Evolutionary conservation across 2,329 filamentous ascomycete genomes (phyloP).

Genomic region (Penicillium capsulatum): DNA sequence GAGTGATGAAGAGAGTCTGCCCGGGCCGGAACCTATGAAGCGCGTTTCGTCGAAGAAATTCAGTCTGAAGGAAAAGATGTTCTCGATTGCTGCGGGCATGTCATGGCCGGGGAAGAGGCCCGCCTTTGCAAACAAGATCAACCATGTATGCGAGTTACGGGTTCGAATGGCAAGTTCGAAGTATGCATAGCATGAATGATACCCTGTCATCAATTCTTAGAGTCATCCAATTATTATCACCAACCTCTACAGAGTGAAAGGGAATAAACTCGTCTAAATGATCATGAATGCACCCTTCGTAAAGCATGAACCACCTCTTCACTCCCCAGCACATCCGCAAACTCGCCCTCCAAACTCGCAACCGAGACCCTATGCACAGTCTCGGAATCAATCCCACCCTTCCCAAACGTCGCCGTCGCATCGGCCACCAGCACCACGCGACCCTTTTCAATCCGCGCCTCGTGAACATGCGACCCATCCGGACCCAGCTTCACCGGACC

Average conservation of each 20-base stretch:
- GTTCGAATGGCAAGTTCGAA: no score
- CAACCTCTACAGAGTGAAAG: no score
- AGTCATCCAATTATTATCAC: no score
- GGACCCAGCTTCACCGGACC: constrained; percentile 12
- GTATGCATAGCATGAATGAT: no score
- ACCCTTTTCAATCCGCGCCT: constrained; percentile 21
- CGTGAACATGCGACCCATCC: constrained; percentile 22
- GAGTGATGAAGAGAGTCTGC: constrained; percentile 3
- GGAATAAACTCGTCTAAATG: no score
- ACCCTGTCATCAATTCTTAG: no score
- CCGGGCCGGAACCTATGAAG: not conserved
- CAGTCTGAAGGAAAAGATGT: not conserved
- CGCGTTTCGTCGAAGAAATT: not conserved
- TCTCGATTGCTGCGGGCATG: not conserved
- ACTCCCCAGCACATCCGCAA: constrained; percentile 41
- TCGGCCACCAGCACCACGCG: constrained; percentile 45
- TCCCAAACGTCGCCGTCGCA: constrained; percentile 47
- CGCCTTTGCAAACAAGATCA: no score
- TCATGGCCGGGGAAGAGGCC: no score
- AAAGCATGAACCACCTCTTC: constrained; percentile 35
- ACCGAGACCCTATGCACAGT: constrained; percentile 45
- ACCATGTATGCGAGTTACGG: no score
- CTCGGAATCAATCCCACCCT: constrained; percentile 44
- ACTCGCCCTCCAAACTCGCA: constrained; percentile 46
- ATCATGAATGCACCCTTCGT: constrained; percentile 6